Conservation (phyloP, 2,329 filamentous ascomycete species). For the Aureobasidium subglaciale region DNA sequence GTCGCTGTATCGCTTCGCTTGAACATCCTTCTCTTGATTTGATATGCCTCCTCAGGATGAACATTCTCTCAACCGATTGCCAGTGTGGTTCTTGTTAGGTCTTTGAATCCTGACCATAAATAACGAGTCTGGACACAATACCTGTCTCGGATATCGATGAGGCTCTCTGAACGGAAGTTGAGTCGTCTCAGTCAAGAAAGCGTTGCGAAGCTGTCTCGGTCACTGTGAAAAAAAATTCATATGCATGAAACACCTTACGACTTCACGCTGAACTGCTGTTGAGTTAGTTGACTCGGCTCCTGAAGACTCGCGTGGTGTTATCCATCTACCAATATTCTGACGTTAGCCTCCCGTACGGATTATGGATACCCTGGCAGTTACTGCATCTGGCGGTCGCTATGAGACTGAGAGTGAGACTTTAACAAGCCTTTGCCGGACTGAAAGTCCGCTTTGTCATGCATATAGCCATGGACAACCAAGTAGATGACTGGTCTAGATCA, state of each 20-base stretch:
- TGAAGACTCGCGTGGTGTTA: background rate
- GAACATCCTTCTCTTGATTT: background rate
- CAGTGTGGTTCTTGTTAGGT: background rate
- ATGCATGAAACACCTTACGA: background rate
- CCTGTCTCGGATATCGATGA: background rate
- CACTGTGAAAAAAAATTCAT: background rate
- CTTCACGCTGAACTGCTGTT: background rate
- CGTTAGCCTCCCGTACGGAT: background rate
- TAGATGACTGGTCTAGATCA: background rate
- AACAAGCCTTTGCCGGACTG: background rate
- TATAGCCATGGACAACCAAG: too few species aligned
- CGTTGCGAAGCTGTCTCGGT: slow-evolving; percentile 7
- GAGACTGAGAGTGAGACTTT: background rate
- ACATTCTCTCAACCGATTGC: background rate
- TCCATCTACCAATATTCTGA: background rate
- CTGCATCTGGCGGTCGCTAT: background rate
- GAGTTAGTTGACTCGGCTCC: background rate
- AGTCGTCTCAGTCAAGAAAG: background rate
- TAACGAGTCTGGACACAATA: background rate
- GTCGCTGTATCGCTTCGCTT: background rate
- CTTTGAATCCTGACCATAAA: background rate
- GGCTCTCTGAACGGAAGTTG: background rate
- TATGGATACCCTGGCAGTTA: background rate
- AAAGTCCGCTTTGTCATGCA: background rate
- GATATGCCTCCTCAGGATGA: background rate